Base-by-base conservation (phyloP, 495 filamentous ascomycete species). In the Lasiosphaeria miniovina region DNA sequence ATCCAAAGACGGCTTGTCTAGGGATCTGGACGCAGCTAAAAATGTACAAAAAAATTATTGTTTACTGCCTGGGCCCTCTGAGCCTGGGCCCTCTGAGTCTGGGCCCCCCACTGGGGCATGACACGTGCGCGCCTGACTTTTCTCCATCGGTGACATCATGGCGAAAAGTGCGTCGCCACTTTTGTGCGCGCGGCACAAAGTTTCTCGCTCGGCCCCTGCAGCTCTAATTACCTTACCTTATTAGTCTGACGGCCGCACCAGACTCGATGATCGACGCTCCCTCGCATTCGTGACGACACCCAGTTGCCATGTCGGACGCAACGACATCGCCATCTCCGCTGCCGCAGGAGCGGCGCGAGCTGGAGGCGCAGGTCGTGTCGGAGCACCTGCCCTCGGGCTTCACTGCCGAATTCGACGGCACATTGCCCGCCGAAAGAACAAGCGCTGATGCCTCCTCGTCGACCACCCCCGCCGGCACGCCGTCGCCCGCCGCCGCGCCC, bases 331-430 rank as follows among this genome's bases (percentile, higher is more conserved):
- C 24, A 24, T 24, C 24, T 35, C 31, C 14, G 34, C 10, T 45
- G 14, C 55, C 56, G 38, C 60, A 57, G 38, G 62, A 65, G 8
- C 62, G 55, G 7, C 54, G 49, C 11, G 62, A 62, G 15, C 15
- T 36, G 4, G 71, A 73, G 17, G 75, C 74, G 10, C 62, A 74
- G 24, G 67, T 76, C 33, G 69, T 80, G 45, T 66, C 74, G n/a
- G 76, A 75, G 36, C 77, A 80, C 54, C 68, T 80, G 0, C 77
- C 77, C 0, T 11, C 76, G 8, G 77, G 77, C n/a, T 78, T 73
- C 61, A 77, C 76, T 33, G 76, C 76, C 48, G 74, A 69, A 45
- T 79, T 76, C 49, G 67, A 74, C 49, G 54, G 50, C 58, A 14
- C 11, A 15, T 8, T 40, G 10, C 12, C 55, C 10, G 55, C 40